These are phyloP conservation scores for Coemansia sp. DNA, from an alignment of 192 early-diverging fungal genomes.

Conservation along the genomic window DNA sequence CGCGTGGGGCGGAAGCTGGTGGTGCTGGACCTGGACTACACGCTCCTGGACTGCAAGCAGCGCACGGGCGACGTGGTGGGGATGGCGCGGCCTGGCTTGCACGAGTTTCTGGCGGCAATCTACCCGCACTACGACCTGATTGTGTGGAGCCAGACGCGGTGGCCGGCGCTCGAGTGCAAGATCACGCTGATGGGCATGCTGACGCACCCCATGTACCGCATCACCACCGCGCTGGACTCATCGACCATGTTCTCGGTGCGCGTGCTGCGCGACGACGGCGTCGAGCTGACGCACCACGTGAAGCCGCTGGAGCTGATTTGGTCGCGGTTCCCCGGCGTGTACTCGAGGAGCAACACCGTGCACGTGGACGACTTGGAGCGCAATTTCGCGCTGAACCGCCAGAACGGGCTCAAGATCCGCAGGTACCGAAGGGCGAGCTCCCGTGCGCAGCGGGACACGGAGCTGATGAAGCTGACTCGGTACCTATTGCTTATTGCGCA, in stretches of 20 bases:
- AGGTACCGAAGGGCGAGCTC: constrained; percentile 60
- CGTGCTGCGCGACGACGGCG: constrained; percentile 53
- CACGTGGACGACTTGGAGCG: constrained; percentile 72
- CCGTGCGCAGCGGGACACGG: constrained; percentile 52
- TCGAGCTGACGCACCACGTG: constrained; percentile 61
- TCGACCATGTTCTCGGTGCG: constrained; percentile 69
- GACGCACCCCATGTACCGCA: constrained; percentile 60
- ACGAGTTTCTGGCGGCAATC: constrained; percentile 61
- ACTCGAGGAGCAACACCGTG: constrained; percentile 56
- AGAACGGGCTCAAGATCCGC: constrained; percentile 65
- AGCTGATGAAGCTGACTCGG: constrained; percentile 57
- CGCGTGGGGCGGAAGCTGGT: constrained; percentile 58
- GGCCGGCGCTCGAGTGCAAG: constrained; percentile 71
- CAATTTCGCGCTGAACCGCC: constrained; percentile 75
- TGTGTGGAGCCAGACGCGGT: constrained; percentile 77
- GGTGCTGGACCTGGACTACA: constrained; percentile 79
- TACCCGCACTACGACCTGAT: constrained; percentile 73
- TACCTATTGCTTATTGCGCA: constrained; percentile 61
- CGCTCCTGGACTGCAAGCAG: constrained; percentile 71
- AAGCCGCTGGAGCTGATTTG: constrained; percentile 70
- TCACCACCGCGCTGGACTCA: constrained; percentile 70
- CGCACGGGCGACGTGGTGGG: constrained; percentile 57
- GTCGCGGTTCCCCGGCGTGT: constrained; percentile 55
- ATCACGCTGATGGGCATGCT: constrained; percentile 70
- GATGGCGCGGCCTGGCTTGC: constrained; percentile 63